A percentile compares a stretch with the other conserved stretches of the same genome.
These are phyloP conservation scores for Aphanomyces astaci DNA, from an alignment of 352 stramenopile genomes.

Conservation along the genomic window DNA sequence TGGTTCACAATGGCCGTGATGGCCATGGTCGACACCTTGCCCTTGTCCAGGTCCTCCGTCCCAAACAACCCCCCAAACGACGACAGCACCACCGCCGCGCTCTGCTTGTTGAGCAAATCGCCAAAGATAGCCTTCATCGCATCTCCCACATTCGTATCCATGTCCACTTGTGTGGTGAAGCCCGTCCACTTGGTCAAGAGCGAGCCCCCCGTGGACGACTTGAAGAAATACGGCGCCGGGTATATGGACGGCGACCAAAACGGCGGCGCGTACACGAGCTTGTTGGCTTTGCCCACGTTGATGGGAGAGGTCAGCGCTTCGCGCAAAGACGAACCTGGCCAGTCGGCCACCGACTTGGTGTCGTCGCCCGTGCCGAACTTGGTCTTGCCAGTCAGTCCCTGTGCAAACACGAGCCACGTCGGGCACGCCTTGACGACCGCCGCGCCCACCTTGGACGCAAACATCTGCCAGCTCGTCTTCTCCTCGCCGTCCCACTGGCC, in stretches of 20 bases:
- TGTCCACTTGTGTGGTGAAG: constrained; percentile 34
- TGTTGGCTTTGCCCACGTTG: constrained; percentile 46
- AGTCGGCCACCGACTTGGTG: constrained; percentile 60
- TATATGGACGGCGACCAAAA: constrained; percentile 64
- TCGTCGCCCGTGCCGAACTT: constrained; percentile 49
- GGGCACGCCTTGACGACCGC: constrained; percentile 57
- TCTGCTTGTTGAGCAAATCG: constrained; percentile 39
- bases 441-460: constrained; percentile 58
- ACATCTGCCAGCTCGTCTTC: constrained; percentile 65
- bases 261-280: constrained; percentile 75
- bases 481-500: constrained; percentile 70
- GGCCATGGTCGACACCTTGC: constrained; percentile 67
- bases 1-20: constrained; percentile 48
- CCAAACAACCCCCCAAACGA: constrained; percentile 75
- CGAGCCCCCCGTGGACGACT: constrained; percentile 35
- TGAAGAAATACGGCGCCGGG: constrained; percentile 63
- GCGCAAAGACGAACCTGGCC: constrained; percentile 56
- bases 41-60: constrained; percentile 40
- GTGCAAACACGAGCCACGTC: constrained; percentile 70
- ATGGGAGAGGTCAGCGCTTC: constrained; percentile 43
- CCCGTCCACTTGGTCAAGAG: constrained; percentile 60
- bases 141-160: constrained; percentile 53
- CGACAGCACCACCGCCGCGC: constrained; percentile 59
- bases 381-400: constrained; percentile 56
- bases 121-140: constrained; percentile 83